These are phyloP conservation scores for Rhamnella rubrinervis DNA, from an alignment of 331 rosid species.

Conservation along the genomic window DNA sequence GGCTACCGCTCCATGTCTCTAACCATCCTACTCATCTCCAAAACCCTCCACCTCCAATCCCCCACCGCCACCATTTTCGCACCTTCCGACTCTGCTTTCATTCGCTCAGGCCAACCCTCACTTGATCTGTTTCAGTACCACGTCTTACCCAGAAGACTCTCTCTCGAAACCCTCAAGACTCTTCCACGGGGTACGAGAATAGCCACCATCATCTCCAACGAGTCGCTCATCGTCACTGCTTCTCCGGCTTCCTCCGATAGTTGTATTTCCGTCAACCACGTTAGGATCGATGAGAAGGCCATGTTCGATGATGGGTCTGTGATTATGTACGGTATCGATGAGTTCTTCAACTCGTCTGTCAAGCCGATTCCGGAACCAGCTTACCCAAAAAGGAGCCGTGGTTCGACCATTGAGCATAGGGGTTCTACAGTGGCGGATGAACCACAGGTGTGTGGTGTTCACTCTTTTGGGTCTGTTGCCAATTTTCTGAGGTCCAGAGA, in stretches of 20 bases:
- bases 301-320: conserved; percentile 26
- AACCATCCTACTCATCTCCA: conserved; percentile 34
- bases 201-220: conserved; percentile 31
- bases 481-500: conserved; percentile 26
- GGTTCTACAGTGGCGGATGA: not conserved
- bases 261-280: conserved; percentile 20
- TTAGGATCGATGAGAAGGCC: conserved; percentile 13
- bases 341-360: conserved; percentile 32
- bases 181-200: conserved; percentile 28
- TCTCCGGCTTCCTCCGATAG: not conserved
- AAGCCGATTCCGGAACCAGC: not conserved
- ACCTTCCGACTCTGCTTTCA: conserved; percentile 37
- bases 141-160: conserved; percentile 32
- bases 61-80: conserved; percentile 45
- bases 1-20: conserved; percentile 45
- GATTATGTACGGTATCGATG: conserved; percentile 22
- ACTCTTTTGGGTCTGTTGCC: conserved; percentile 11
- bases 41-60: conserved; percentile 16
- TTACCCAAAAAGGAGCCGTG: not conserved
- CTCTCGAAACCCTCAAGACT: conserved; percentile 27
- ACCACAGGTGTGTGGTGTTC: not conserved
- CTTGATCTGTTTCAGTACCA: conserved; percentile 37
- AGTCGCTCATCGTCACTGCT: conserved; percentile 16
- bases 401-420: not conserved
- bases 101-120: conserved; percentile 30